A percentile compares a stretch with the other conserved stretches of the same genome.
phyloP scores from a whole-genome alignment of 352 stramenopile species.

The Phytophthora pseudosyringae region DNA sequence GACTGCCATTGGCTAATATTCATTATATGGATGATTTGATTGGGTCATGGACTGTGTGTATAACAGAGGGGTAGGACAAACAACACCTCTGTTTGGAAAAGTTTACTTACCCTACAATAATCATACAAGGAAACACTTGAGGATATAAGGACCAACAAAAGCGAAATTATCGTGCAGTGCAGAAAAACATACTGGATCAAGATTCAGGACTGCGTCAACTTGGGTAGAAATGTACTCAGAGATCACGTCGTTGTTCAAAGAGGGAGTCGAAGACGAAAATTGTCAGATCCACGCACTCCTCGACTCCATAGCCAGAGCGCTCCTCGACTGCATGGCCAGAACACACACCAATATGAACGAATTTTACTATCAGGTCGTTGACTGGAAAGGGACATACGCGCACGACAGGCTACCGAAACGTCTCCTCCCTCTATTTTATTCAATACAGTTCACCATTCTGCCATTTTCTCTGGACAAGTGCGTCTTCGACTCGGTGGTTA shows the following conservation, averaged over 20 bases:
- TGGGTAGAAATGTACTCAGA: constrained; percentile 56
- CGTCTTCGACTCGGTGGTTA: constrained; percentile 21
- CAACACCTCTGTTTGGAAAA: too few relatives aligned
- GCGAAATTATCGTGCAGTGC: constrained; percentile 44
- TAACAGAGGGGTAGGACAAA: too few relatives aligned
- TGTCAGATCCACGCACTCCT: constrained; percentile 28
- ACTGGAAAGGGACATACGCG: constrained; percentile 33
- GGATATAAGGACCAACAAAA: constrained; percentile 39
- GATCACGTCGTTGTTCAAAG: constrained; percentile 35
- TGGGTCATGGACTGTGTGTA: too few relatives aligned
- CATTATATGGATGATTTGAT: too few relatives aligned
- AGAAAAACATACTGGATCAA: constrained; percentile 35
- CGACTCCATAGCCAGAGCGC: constrained; percentile 30
- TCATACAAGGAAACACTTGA: constrained; percentile 42
- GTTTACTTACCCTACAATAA: constrained; percentile 1
- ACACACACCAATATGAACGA: constrained; percentile 33
- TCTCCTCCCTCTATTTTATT: constrained; percentile 8
- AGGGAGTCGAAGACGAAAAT: constrained; percentile 40
- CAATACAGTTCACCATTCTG: neutral
- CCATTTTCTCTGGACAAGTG: constrained; percentile 11
- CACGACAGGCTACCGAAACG: neutral
- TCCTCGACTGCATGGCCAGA: constrained; percentile 31
- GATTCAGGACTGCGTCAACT: constrained; percentile 13
- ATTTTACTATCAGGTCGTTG: constrained; percentile 39
- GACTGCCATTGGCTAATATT: too few relatives aligned